Base-by-base conservation (phyloP, 2,329 filamentous ascomycete species). In the Westerdykella ornata region DNA sequence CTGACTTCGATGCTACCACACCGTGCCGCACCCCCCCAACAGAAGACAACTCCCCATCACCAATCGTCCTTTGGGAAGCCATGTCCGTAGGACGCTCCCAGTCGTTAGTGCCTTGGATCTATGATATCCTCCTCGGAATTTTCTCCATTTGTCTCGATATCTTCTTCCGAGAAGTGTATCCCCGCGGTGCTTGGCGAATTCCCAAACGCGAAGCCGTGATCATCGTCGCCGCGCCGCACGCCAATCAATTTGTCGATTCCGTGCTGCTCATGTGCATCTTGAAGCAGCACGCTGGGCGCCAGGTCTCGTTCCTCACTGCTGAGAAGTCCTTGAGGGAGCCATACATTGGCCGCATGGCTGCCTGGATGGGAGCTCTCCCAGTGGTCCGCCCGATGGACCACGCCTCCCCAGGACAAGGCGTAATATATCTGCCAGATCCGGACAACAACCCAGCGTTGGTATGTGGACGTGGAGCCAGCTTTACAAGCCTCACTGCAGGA, bases 161-260 rank as follows among this genome's bases (percentile, higher is more conserved):
- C 53, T 98, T 98, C 78, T 98, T 98, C 73, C 84, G 92, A 54
- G 90, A 97, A 69, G 88, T 97, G 13, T 88, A 96, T 63, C 92
- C 92, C 11, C 80, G 92, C 51, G 88, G 88, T 53, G 86, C 89
- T 48, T 98, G 92, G 88, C 90, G 89, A 67, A 85, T 98, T 34
- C 92, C 92, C 34, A 81, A 84, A 57, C 78, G 80, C 48, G 92
- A 89, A 0, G 89, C 92, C 1, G 80, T 98, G 48, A 86, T 98
- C 44, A 92, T 98, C 60, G 92, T 98, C 52, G 92, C 89, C 34
- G 92, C 90, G 41, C 92, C 92, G 52, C 92, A 98, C 73, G 90
- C 90, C 45, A 98, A 98, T 66, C 88, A 92, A 78, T 98, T 98
- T 55, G 89, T 97, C 61, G 92, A 98, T 60, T 90, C 88, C 40